Evolutionary conservation across 1,284 basidiomycete genomes (phyloP), one percentile per base, ranked within the genome.

Genomic region (Sporisorium scitamineum): DNA sequence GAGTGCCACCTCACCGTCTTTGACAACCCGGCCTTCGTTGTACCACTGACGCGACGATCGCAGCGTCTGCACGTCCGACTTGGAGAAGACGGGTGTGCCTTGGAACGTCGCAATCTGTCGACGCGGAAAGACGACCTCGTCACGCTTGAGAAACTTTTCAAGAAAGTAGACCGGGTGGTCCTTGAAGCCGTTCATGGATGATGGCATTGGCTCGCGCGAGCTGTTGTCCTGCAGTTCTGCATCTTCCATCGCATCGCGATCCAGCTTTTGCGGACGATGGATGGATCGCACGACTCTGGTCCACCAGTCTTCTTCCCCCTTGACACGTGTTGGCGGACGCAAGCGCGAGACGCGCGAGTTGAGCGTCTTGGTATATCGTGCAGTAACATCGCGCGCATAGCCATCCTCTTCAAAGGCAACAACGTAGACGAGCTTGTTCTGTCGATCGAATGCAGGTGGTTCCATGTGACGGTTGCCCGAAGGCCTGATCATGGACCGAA

Each of bases 21-120:
- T 90, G 66, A 98, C 88, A 56, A 88, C 87, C 29, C 94, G 89
- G 0, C 97, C 94, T 50, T 90, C 90, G 13, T 95, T 91, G 91
- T 96, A 92, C 94, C 95, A 99, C 81, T 93, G 95, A 84, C 98
- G 95, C 20, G 93, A 90, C 1, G 93, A 93, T 85, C 95, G 96
- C 62, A 97, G 89, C 4, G 90, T 86, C 20, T 95, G 88, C 7
- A 99, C 93, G 56, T 92, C 90, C 1, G 90, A 90, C 31, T 95
- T 92, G 42, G 93, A 89, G 85, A 93, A 99, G n/a, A 99, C 96
- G 13, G 93, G 88, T 83, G 95, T 94, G 56, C 95, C 96, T 76
- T 93, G 90, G 87, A 99, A 98, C 75, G 92, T 92, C 29, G 95
- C 96, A 39, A 97, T 88, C 82, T 95, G 92, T 20, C 81, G 78